Conservation (phyloP, 495 filamentous ascomycete species). For the Barbatosphaeria neglecta region DNA sequence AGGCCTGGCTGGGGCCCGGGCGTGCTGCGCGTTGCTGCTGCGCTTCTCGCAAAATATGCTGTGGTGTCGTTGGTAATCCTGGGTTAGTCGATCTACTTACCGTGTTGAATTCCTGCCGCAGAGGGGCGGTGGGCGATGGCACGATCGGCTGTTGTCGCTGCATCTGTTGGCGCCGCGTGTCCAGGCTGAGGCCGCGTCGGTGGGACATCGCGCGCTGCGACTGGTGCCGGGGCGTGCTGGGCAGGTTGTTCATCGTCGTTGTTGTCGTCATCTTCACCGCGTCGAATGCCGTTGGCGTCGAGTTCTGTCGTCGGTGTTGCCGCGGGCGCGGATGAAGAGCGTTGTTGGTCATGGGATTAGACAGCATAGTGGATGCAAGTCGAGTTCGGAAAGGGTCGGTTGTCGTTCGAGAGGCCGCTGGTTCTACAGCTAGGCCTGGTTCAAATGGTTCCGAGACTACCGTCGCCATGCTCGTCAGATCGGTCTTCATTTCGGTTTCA, state of each 20-base stretch:
- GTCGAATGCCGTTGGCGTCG: conserved; percentile 67
- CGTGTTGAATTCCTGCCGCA: conserved; percentile 38
- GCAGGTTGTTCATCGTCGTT: conserved; percentile 49
- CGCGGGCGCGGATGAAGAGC: conserved; percentile 58
- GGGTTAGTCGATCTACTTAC: conserved; percentile 53
- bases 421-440: conserved; percentile 26
- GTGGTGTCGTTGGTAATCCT: conserved; percentile 43
- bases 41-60: conserved; percentile 58
- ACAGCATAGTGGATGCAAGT: conserved; percentile 63
- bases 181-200: conserved; percentile 69
- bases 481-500: too few species aligned
- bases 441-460: conserved; percentile 45
- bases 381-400: conserved; percentile 43
- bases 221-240: conserved; percentile 38
- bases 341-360: conserved; percentile 49
- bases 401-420: conserved; percentile 31
- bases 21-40: conserved; percentile 61
- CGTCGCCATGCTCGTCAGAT: too few species aligned
- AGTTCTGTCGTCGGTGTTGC: conserved; percentile 79
- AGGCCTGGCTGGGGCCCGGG: conserved; percentile 38
- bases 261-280: conserved; percentile 45
- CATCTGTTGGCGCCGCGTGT: conserved; percentile 47
- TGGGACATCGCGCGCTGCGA: conserved; percentile 41
- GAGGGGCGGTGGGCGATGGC: conserved; percentile 3
- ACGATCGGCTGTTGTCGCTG: conserved; percentile 15